phyloP scores from a whole-genome alignment of 192 early-diverging fungal species.

The Podila minutissima region DNA sequence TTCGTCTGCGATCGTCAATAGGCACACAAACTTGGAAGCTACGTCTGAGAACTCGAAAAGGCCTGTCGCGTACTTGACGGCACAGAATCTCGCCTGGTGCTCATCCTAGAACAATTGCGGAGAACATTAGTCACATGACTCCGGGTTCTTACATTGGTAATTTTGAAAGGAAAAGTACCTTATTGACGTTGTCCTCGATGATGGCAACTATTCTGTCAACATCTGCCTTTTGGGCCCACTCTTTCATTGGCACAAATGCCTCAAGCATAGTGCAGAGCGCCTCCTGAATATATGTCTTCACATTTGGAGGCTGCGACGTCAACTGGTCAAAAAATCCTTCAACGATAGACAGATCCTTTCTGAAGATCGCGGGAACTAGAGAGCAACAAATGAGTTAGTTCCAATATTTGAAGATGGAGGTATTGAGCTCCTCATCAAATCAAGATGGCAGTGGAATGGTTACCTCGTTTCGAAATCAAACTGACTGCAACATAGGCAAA shows the following conservation, averaged over 20 bases:
- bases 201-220: constrained; percentile 54
- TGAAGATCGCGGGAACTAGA: constrained; percentile 74
- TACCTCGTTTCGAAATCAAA: constrained; percentile 77
- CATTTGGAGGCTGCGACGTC: constrained; percentile 64
- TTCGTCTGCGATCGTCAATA: constrained; percentile 58
- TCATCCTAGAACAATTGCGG: constrained; percentile 19
- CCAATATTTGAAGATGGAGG: too few species aligned
- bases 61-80: constrained; percentile 68
- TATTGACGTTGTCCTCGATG: constrained; percentile 62
- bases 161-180: constrained; percentile 33
- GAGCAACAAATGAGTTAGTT: neutral
- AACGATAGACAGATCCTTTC: constrained; percentile 69
- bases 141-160: too few species aligned
- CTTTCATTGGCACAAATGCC: constrained; percentile 57
- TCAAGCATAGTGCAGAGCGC: constrained; percentile 80
- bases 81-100: constrained; percentile 67
- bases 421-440: neutral
- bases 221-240: constrained; percentile 35
- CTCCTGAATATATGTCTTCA: constrained; percentile 85
- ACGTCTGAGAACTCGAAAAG: constrained; percentile 67
- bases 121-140: neutral
- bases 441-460: neutral
- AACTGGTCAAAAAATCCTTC: constrained; percentile 78
- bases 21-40: constrained; percentile 70
- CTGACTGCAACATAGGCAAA: constrained; percentile 90